Conservation (phyloP, 495 filamentous ascomycete species). For the Trichoderma parareesei region DNA sequence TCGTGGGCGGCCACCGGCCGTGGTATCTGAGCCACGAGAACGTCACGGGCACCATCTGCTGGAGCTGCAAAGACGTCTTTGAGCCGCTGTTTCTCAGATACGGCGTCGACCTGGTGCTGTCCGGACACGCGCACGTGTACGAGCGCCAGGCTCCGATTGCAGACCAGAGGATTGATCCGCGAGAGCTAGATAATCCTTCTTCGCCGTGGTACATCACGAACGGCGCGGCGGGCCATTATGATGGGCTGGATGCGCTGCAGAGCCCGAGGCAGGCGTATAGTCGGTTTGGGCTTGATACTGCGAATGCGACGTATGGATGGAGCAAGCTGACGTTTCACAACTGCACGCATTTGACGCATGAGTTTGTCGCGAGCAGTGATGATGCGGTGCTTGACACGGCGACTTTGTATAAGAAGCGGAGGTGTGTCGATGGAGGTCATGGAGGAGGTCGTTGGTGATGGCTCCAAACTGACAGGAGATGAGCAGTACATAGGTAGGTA, state of each 20-base stretch:
- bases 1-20: slow-evolving; percentile 45
- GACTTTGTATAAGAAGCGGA: slow-evolving; percentile 22
- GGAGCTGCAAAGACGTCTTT: slow-evolving; percentile 39
- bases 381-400: slow-evolving; percentile 25
- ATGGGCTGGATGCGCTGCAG: slow-evolving; percentile 26
- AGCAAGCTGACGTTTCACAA: slow-evolving; percentile 27
- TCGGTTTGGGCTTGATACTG: slow-evolving; percentile 13
- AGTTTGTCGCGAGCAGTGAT: slow-evolving; percentile 27
- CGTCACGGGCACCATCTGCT: slow-evolving; percentile 24
- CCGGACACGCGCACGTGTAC: slow-evolving; percentile 44
- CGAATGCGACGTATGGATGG: slow-evolving; percentile 24
- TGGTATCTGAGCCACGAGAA: slow-evolving; percentile 29
- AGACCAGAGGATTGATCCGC: slow-evolving; percentile 26
- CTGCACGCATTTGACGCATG: slow-evolving; percentile 25
- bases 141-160: slow-evolving; percentile 29
- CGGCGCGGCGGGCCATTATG: slow-evolving; percentile 41
- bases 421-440: background rate
- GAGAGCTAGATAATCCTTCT: slow-evolving; percentile 36
- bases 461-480: too few species aligned
- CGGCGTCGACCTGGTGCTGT: slow-evolving; percentile 43
- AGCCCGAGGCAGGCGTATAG: slow-evolving; percentile 12
- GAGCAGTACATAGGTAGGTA: too few species aligned
- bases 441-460: too few species aligned
- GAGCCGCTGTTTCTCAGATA: slow-evolving; percentile 41
- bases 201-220: slow-evolving; percentile 44